Evolutionary conservation across 2,329 filamentous ascomycete species (phyloP).

Genomic region (Hypoxylon rubiginosum): DNA sequence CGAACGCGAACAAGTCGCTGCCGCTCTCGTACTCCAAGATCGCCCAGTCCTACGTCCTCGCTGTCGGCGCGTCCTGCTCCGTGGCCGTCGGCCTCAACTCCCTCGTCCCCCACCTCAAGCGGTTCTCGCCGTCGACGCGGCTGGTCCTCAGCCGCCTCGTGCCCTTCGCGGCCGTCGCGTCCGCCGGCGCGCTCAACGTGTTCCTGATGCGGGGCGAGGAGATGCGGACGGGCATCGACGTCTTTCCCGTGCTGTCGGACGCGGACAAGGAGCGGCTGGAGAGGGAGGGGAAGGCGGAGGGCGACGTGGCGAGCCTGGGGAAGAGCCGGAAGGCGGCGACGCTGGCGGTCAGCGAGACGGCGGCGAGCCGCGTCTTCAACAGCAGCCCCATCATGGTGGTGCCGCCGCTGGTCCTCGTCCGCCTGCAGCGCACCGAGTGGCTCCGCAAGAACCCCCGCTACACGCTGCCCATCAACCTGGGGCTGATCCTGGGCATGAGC

Average conservation of each 20-base stretch:
- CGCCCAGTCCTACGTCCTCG: slow-evolving; percentile 89
- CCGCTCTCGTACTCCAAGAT: slow-evolving; percentile 85
- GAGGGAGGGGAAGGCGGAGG: slow-evolving; percentile 71
- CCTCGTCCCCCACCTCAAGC: slow-evolving; percentile 85
- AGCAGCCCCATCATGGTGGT: slow-evolving; percentile 97
- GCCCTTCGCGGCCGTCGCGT: slow-evolving; percentile 94
- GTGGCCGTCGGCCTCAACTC: slow-evolving; percentile 94
- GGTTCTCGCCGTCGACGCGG: slow-evolving; percentile 79
- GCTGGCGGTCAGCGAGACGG: slow-evolving; percentile 92
- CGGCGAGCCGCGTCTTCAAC: slow-evolving; percentile 90
- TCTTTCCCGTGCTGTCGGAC: slow-evolving; percentile 84
- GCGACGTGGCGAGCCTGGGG: slow-evolving; percentile 79
- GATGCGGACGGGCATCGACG: slow-evolving; percentile 91
- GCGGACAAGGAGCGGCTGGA: slow-evolving; percentile 72
- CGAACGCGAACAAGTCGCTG: slow-evolving; percentile 98
- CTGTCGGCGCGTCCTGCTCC: slow-evolving; percentile 92
- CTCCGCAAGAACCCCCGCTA: slow-evolving; percentile 81
- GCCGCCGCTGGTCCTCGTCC: slow-evolving; percentile 86
- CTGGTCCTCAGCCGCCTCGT: slow-evolving; percentile 87
- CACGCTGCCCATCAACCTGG: slow-evolving; percentile 87
- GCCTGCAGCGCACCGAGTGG: slow-evolving; percentile 87
- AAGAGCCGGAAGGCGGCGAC: slow-evolving; percentile 90
- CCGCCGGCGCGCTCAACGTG: slow-evolving; percentile 91
- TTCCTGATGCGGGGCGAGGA: slow-evolving; percentile 98
- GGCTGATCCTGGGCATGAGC: slow-evolving; percentile 86